Percentiles rank a stretch among this genome's conserved stretches.
These are phyloP conservation scores for Yamadazyma scolyti DNA, from an alignment of 805 yeast genomes.

Conservation along the genomic window DNA sequence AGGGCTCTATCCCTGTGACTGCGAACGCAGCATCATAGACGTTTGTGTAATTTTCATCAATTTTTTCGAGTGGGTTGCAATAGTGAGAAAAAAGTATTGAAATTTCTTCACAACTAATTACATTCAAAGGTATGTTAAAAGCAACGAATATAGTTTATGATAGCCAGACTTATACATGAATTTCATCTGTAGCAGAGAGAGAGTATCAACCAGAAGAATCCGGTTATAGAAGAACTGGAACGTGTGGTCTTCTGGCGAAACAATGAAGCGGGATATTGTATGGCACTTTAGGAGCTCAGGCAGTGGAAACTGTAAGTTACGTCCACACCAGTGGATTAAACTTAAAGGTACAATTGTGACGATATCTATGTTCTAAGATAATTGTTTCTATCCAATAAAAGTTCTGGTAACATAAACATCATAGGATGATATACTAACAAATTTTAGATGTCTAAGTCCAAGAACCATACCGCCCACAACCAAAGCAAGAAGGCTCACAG, in stretches of 20 bases:
- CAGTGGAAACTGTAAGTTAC: too few species aligned
- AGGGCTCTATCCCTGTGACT: conserved; percentile 11
- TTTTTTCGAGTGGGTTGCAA: conserved; percentile 3
- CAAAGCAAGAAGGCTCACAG: conserved; percentile 99
- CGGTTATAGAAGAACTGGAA: neutral
- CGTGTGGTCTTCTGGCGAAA: neutral
- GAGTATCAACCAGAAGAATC: too few species aligned
- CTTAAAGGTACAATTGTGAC: too few species aligned
- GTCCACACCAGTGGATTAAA: too few species aligned
- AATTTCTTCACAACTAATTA: conserved; percentile 5
- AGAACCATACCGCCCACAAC: conserved; percentile 99
- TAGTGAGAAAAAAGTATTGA: conserved; percentile 6
- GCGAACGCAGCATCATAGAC: conserved; percentile 1
- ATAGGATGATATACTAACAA: conserved; percentile 21
- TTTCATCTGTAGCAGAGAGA: too few species aligned
- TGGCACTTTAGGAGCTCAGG: neutral
- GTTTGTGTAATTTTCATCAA: conserved; percentile 3
- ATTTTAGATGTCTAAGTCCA: conserved; percentile 86
- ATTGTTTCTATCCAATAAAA: too few species aligned
- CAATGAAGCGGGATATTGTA: neutral
- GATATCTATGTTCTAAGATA: too few species aligned
- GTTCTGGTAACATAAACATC: too few species aligned
- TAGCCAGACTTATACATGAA: neutral
- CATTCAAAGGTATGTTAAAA: conserved; percentile 7
- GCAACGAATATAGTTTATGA: neutral